phyloP scores from a whole-genome alignment of 2,329 filamentous ascomycete species.

The Gaeumannomyces sp. region DNA sequence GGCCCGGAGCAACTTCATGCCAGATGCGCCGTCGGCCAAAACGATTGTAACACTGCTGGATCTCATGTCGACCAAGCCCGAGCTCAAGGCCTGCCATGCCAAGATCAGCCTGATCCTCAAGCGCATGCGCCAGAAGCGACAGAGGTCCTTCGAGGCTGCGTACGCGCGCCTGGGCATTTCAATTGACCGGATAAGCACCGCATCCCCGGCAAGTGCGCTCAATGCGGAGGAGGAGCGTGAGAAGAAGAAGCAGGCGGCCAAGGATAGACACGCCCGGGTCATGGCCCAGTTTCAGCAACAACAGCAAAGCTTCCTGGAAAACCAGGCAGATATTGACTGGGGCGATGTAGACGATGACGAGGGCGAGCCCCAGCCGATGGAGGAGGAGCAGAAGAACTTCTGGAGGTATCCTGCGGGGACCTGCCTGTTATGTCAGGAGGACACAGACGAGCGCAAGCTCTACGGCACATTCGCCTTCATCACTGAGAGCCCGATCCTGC shows the following conservation, averaged over 20 bases:
- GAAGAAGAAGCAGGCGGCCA: conserved; percentile 81
- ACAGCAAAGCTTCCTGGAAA: conserved; percentile 89
- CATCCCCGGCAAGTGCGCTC: conserved; percentile 66
- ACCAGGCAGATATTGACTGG: conserved; percentile 78
- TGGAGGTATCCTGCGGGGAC: conserved; percentile 92
- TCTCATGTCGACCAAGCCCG: conserved; percentile 58
- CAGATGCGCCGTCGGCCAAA: conserved; percentile 47
- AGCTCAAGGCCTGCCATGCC: conserved; percentile 74
- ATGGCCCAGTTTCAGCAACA: conserved; percentile 99
- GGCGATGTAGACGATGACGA: conserved; percentile 78
- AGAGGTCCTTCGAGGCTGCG: conserved; percentile 62
- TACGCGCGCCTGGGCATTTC: conserved; percentile 59
- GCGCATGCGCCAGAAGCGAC: conserved; percentile 77
- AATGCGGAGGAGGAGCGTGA: conserved; percentile 67
- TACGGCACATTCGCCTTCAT: conserved; percentile 93
- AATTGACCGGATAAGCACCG: conserved; percentile 73
- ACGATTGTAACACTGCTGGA: conserved; percentile 61
- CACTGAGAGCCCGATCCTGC: conserved; percentile 76
- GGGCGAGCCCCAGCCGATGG: conserved; percentile 16
- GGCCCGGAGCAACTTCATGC: conserved; percentile 56
- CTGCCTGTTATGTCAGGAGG: conserved; percentile 94
- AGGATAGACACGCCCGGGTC: conserved; percentile 83
- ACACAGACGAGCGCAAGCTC: conserved; percentile 79
- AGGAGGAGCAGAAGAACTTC: conserved; percentile 61
- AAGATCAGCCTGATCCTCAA: conserved; percentile 81